A percentile compares a stretch with the other conserved stretches of the same genome.
Evolutionary conservation across 495 filamentous ascomycete genomes (phyloP).

Genomic region (Glutinoglossum americanum): DNA sequence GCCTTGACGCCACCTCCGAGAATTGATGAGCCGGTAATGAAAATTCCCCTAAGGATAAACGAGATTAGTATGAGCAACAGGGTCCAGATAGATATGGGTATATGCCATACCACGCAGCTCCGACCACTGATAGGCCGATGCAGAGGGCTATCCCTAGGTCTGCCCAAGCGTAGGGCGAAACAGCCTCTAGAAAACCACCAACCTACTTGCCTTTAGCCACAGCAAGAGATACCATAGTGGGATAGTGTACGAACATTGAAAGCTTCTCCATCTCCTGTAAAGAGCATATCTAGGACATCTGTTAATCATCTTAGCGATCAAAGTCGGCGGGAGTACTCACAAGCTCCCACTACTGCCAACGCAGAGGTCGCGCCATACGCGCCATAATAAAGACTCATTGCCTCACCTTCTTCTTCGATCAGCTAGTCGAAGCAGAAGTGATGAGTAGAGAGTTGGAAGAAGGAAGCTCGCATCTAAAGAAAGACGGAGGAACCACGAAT

Average conservation of each 20-base stretch:
- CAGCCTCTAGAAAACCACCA: slow-evolving; percentile 79
- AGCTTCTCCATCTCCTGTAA: slow-evolving; percentile 82
- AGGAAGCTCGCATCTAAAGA: not conserved
- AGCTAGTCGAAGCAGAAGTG: not conserved
- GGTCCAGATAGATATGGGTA: not conserved
- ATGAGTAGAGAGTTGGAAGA: not conserved
- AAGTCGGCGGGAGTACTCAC: slow-evolving; percentile 28
- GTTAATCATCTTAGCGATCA: slow-evolving; percentile 14
- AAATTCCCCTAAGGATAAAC: slow-evolving; percentile 58
- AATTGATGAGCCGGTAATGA: slow-evolving; percentile 97
- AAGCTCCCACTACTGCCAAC: slow-evolving; percentile 67
- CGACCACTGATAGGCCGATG: slow-evolving; percentile 86
- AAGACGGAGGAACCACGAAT: not conserved
- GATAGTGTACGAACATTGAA: slow-evolving; percentile 56
- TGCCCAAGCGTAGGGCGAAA: slow-evolving; percentile 91
- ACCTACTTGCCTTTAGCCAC: slow-evolving; percentile 32
- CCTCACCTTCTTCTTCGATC: slow-evolving; percentile 5
- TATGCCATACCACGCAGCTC: slow-evolving; percentile 73
- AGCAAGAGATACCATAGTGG: not conserved
- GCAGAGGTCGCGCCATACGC: slow-evolving; percentile 45
- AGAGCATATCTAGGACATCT: slow-evolving; percentile 66
- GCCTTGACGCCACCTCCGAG: slow-evolving; percentile 90
- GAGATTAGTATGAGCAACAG: not conserved
- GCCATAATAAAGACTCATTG: slow-evolving; percentile 34
- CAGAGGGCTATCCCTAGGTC: slow-evolving; percentile 78